phyloP scores from a whole-genome alignment of 495 filamentous ascomycete genomes.

The Rostrohypoxylon terebratum region DNA sequence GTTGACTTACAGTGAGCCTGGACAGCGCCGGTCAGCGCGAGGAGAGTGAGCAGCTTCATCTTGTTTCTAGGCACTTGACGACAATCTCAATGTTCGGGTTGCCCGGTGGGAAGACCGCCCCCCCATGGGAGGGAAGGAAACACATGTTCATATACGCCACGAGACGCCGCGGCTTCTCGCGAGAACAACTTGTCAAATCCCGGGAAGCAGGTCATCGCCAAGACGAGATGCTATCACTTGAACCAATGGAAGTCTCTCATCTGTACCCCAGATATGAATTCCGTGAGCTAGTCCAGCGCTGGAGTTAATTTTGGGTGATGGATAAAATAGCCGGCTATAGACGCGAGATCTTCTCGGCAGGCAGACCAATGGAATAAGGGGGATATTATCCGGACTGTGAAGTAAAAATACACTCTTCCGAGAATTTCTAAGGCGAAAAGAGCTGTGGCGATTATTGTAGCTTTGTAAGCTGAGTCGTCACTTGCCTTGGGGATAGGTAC shows the following conservation, averaged over 20 bases:
- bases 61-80: slow-evolving; percentile 1
- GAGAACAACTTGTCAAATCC: slow-evolving; percentile 28
- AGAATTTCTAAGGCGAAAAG: slow-evolving; percentile 6
- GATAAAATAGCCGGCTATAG: slow-evolving; percentile 43
- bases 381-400: slow-evolving; percentile 36
- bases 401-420: slow-evolving; percentile 14
- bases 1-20: slow-evolving; percentile 45
- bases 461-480: neutral
- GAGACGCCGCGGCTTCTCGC: slow-evolving; percentile 4
- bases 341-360: slow-evolving; percentile 22
- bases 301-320: slow-evolving; percentile 22
- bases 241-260: slow-evolving; percentile 21
- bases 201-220: slow-evolving; percentile 35
- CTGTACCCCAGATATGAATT: slow-evolving; percentile 37
- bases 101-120: slow-evolving; percentile 22
- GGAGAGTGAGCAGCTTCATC: slow-evolving; percentile 37
- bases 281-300: slow-evolving; percentile 14
- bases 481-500: neutral
- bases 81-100: neutral
- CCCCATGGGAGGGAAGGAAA: neutral
- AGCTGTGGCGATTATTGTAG: neutral
- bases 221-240: slow-evolving; percentile 21
- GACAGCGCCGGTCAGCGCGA: slow-evolving; percentile 35
- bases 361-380: slow-evolving; percentile 23
- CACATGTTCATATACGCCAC: slow-evolving; percentile 25